phyloP scores from a whole-genome alignment of 371 early-diverging fungal genomes.

The Entomophthora muscae region DNA sequence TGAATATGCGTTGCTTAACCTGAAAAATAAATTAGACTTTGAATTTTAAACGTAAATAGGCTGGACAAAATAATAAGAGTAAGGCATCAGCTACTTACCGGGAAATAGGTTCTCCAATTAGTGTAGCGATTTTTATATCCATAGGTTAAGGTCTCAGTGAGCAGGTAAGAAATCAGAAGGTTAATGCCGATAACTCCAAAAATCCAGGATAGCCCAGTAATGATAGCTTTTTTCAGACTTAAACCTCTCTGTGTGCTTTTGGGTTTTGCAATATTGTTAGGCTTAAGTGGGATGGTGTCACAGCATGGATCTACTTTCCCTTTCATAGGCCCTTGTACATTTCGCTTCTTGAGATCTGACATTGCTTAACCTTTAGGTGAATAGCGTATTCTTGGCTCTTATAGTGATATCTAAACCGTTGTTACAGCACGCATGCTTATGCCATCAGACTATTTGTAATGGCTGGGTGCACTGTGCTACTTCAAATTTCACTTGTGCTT shows the following conservation, averaged over 20 bases:
- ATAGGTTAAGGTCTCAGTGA: slow-evolving; percentile 64
- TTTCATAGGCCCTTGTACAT: not conserved
- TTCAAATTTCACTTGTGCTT: no score
- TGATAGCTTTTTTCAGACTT: not conserved
- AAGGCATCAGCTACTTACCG: slow-evolving; percentile 20
- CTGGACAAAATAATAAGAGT: not conserved
- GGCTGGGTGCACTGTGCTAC: no score
- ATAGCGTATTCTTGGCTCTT: no score
- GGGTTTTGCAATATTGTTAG: not conserved
- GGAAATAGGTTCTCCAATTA: slow-evolving; percentile 52
- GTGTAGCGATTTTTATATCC: slow-evolving; percentile 53
- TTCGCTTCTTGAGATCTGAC: not conserved
- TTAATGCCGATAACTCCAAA: not conserved
- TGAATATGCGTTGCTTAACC: slow-evolving; percentile 32
- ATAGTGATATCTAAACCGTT: no score
- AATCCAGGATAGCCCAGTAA: not conserved
- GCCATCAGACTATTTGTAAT: no score
- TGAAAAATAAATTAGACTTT: not conserved
- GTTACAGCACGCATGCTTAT: no score
- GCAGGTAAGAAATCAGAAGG: slow-evolving; percentile 40
- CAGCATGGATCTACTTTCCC: not conserved
- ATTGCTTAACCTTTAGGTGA: no score
- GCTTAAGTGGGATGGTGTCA: not conserved
- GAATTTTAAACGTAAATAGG: not conserved
- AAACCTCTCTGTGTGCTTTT: no score